Evolutionary conservation across 345 rosid genomes (phyloP), one percentile per base, ranked within the genome.

Genomic region (Adansonia digitata): DNA sequence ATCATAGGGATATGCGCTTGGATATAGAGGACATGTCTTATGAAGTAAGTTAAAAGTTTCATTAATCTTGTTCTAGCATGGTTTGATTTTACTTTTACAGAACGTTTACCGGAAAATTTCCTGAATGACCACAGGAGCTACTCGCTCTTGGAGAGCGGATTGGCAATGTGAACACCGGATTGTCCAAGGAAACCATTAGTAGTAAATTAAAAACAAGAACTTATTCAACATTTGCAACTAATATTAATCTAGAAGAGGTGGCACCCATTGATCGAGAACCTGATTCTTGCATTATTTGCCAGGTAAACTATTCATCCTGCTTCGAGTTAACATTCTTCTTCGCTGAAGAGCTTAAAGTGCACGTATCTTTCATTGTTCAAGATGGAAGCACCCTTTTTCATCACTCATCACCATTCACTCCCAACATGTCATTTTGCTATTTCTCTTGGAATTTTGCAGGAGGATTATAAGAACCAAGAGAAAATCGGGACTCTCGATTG

Each of bases 11-110:
- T 68, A 89, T 94, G 98, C 98, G 98, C 29, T 78, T 94, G 87
- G 97, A 94, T 80, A 90, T 89, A 62, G 98, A 91, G 84, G 86
- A 89, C 76, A 92, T 92, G 97, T 88, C 97, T 55, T 94, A 94
- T 70, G 98, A 94, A 85, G 97, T 89, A 69, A 81, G 80, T 72
- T 65, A 69, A 69, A 37, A 64, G n/a, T n/a, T 43, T 10, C 22
- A 5, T 77, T 31, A 7, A 37, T 51, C 17, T 51, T 5, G 24
- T 51, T 8, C 24, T 51, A 18, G 56, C 26, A 51, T 17, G 24
- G 69, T 40, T 68, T 68, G 34, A 71, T 55, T 46, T 31, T 45
- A 60, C 10, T 13, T 43, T 61, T 48, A 11, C 60, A 1, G 31
- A 45, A 27, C 53, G 14, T 39, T 48, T 46, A 26, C 14, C 29